These are phyloP conservation scores for Zygotorulaspora danielsina DNA, from an alignment of 805 yeast genomes.

Conservation along the genomic window DNA sequence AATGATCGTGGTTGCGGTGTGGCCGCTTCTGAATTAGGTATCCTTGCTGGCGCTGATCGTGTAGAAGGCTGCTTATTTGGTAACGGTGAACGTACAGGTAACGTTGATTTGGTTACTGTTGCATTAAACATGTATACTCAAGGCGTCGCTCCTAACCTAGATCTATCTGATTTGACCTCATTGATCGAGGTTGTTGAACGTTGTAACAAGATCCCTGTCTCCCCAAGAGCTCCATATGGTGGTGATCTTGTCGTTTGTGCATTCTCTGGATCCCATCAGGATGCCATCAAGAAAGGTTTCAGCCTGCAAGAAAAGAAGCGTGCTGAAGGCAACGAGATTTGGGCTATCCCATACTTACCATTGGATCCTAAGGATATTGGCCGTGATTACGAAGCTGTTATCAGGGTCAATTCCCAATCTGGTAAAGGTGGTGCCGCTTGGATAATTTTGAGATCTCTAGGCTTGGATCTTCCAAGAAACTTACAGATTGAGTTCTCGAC, in stretches of 20 bases:
- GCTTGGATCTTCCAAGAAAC: constrained; percentile 68
- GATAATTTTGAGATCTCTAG: constrained; percentile 66
- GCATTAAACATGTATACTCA: constrained; percentile 76
- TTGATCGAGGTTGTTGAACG: constrained; percentile 67
- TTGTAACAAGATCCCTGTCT: constrained; percentile 72
- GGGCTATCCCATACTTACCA: constrained; percentile 76
- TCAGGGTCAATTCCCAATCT: constrained; percentile 80
- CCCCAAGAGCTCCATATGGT: constrained; percentile 74
- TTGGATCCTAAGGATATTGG: constrained; percentile 80
- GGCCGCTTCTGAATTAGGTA: constrained; percentile 74
- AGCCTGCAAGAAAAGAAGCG: constrained; percentile 48
- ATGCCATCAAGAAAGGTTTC: constrained; percentile 67
- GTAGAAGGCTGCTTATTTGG: constrained; percentile 81
- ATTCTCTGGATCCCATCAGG: constrained; percentile 70
- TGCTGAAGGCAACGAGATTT: constrained; percentile 45
- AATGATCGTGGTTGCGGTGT: constrained; percentile 83
- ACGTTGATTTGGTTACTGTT: constrained; percentile 70
- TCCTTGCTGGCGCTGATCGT: constrained; percentile 81
- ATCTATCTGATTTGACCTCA: constrained; percentile 63
- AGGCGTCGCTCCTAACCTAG: constrained; percentile 68
- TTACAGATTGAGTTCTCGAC: constrained; percentile 66
- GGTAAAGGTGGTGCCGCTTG: constrained; percentile 89
- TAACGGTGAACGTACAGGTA: constrained; percentile 83
- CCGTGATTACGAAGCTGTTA: constrained; percentile 75
- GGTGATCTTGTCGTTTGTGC: constrained; percentile 78